These are phyloP conservation scores for Trypanosoma avium DNA, from an alignment of 208 protist genomes.

Conservation along the genomic window DNA sequence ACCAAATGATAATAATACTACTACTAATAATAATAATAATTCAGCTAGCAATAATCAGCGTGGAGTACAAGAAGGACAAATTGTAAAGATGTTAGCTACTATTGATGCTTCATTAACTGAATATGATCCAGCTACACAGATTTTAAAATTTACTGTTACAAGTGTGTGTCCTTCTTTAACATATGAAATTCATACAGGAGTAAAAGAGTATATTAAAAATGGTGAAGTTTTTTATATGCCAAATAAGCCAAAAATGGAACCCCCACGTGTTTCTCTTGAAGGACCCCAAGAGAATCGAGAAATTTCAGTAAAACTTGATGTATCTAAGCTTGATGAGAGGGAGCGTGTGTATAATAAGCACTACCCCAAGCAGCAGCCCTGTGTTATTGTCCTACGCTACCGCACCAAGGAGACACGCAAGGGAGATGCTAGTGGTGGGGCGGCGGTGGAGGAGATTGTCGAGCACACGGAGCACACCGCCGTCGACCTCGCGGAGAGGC, in stretches of 20 bases:
- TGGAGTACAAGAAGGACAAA: slow-evolving; percentile 87
- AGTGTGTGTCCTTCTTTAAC: slow-evolving; percentile 67
- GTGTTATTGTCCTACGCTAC: slow-evolving; percentile 88
- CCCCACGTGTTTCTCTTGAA: slow-evolving; percentile 63
- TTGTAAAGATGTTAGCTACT: slow-evolving; percentile 90
- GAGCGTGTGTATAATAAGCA: slow-evolving; percentile 87
- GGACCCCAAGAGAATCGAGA: slow-evolving; percentile 71
- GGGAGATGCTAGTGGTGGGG: slow-evolving; percentile 33
- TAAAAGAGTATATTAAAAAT: slow-evolving; percentile 79
- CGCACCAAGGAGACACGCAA: slow-evolving; percentile 63
- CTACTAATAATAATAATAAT: slow-evolving; percentile 20
- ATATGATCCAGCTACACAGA: slow-evolving; percentile 62
- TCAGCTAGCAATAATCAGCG: slow-evolving; percentile 23
- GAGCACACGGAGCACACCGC: slow-evolving; percentile 90
- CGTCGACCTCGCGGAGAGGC: slow-evolving; percentile 75
- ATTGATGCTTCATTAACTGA: slow-evolving; percentile 82
- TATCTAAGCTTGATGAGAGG: slow-evolving; percentile 73
- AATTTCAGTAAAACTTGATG: slow-evolving; percentile 77
- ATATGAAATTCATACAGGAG: slow-evolving; percentile 91
- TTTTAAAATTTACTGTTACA: slow-evolving; percentile 81
- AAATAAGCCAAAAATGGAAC: slow-evolving; percentile 90
- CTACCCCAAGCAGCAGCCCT: slow-evolving; percentile 91
- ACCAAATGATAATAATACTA: slow-evolving; percentile 28
- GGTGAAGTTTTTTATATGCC: slow-evolving; percentile 81
- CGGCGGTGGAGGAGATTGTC: slow-evolving; percentile 47